phyloP scores from a whole-genome alignment of 2,329 filamentous ascomycete genomes.

The Pyricularia pennisetigena region DNA sequence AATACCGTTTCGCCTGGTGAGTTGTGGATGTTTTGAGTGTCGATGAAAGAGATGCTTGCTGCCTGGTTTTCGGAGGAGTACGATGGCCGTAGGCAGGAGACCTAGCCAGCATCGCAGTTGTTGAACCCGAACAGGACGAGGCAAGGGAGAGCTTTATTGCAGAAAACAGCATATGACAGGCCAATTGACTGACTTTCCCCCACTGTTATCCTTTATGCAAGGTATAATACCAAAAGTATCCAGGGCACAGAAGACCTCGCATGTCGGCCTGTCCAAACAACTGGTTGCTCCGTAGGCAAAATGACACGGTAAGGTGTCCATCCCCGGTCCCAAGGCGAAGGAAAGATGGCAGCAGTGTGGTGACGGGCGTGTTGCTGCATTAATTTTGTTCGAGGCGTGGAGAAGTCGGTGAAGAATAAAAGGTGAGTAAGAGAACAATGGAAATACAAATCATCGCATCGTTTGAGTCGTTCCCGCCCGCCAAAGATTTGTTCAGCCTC shows the following conservation, averaged over 20 bases:
- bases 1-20: background rate
- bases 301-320: background rate
- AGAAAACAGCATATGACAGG: background rate
- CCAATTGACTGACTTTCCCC: background rate
- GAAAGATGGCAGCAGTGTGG: background rate
- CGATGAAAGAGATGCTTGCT: background rate
- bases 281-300: background rate
- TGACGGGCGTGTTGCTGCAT: background rate
- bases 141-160: background rate
- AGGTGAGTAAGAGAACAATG: background rate
- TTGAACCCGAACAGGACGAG: background rate
- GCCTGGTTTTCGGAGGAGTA: background rate
- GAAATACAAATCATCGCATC: background rate
- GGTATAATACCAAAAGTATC: background rate
- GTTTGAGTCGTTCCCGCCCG: slow-evolving; percentile 17
- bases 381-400: background rate
- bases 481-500: slow-evolving; percentile 40
- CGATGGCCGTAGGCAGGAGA: background rate
- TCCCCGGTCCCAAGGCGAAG: background rate
- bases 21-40: background rate
- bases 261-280: background rate
- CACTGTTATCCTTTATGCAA: background rate
- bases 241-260: background rate
- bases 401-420: background rate
- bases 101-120: background rate